phyloP scores from a whole-genome alignment of 2,329 filamentous ascomycete genomes.

The Aspergillus transmontanensis region DNA sequence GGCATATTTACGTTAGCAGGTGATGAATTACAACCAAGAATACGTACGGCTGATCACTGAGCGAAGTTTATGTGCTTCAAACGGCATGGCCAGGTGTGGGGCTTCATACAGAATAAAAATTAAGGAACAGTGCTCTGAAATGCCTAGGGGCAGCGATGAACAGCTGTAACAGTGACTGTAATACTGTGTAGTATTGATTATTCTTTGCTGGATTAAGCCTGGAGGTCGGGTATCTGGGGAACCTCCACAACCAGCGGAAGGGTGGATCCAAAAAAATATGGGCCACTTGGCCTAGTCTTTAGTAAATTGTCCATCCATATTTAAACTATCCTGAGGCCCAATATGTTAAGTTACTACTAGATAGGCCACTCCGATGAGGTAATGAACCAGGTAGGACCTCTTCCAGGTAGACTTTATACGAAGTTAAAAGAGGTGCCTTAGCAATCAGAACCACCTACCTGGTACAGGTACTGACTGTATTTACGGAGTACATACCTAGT shows the following conservation, averaged over 20 bases:
- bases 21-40: not conserved
- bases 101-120: not conserved
- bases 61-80: not conserved
- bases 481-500: not conserved
- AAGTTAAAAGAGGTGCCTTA: not conserved
- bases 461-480: not conserved
- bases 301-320: not conserved
- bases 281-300: not conserved
- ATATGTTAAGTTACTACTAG: not conserved
- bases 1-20: constrained; percentile 1
- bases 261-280: not conserved
- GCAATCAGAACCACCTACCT: not conserved
- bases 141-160: not conserved
- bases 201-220: not conserved
- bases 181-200: not conserved
- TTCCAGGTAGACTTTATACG: too few relatives aligned
- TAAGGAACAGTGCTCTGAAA: not conserved
- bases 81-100: not conserved
- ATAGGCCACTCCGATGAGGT: not conserved
- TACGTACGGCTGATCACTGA: not conserved
- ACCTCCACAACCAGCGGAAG: not conserved
- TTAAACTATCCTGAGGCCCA: not conserved
- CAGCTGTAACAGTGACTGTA: not conserved
- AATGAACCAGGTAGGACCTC: too few relatives aligned
- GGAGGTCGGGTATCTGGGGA: not conserved